Conservation (phyloP, 163 green algal genomes). For the Smithsoniella earleae region DNA sequence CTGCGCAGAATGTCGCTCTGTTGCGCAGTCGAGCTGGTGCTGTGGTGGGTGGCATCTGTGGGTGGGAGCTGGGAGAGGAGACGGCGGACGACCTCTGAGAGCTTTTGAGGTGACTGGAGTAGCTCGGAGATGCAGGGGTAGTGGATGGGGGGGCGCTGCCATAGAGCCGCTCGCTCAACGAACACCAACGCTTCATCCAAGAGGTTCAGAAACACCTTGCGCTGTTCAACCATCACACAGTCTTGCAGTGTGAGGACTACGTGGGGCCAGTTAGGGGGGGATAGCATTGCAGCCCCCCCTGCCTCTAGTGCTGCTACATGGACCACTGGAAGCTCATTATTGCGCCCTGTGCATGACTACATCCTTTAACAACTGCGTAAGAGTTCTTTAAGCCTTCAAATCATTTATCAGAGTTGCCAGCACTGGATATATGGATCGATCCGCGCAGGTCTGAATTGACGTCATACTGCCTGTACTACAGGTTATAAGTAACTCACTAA, state of each 20-base stretch:
- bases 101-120: background rate
- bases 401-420: background rate
- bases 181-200: constrained; percentile 11
- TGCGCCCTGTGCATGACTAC: background rate
- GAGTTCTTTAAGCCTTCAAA: too few relatives aligned
- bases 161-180: constrained; percentile 16
- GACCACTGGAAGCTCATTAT: background rate
- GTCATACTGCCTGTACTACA: too few relatives aligned
- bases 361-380: too few relatives aligned
- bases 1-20: background rate
- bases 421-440: background rate
- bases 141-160: background rate
- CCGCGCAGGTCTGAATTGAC: background rate
- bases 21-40: background rate
- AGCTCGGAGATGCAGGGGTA: constrained; percentile 18
- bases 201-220: constrained; percentile 27
- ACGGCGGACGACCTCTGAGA: background rate
- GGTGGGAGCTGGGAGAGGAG: background rate
- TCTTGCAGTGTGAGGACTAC: constrained; percentile 12
- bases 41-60: background rate
- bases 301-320: constrained; percentile 15
- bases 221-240: constrained; percentile 26
- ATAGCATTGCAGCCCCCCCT: background rate
- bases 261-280: constrained; percentile 24
- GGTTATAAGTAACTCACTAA: too few relatives aligned